phyloP scores from a whole-genome alignment of 768 basidiomycete genomes.

The Termitomyces sp. region DNA sequence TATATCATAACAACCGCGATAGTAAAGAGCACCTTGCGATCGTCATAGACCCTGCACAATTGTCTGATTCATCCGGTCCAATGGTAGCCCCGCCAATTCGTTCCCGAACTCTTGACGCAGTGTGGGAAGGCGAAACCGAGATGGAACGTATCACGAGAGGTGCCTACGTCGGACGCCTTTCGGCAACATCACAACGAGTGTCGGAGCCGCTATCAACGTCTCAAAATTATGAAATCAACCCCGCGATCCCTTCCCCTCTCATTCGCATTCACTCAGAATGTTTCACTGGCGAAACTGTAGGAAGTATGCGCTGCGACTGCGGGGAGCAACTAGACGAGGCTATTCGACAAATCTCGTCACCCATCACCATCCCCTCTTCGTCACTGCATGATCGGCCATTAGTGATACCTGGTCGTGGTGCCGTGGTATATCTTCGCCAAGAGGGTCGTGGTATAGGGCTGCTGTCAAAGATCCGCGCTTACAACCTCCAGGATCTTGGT shows the following conservation, averaged over 20 bases:
- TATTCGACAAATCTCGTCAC: constrained; percentile 79
- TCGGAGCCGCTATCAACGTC: constrained; percentile 30
- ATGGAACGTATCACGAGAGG: constrained; percentile 92
- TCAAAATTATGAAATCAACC: constrained; percentile 11
- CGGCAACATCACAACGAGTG: constrained; percentile 42
- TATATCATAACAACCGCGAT: constrained; percentile 93
- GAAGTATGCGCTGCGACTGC: constrained; percentile 98
- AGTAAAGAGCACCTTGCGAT: constrained; percentile 94
- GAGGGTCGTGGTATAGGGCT: constrained; percentile 97
- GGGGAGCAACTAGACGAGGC: constrained; percentile 98
- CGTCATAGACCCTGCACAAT: constrained; percentile 88
- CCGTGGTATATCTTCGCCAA: constrained; percentile 91
- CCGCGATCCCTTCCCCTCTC: constrained; percentile 63
- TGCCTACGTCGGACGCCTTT: constrained; percentile 84
- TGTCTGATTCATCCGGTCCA: constrained; percentile 37
- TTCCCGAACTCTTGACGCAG: constrained; percentile 71
- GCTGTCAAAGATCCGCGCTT: constrained; percentile 92
- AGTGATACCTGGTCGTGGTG: constrained; percentile 78
- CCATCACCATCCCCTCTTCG: constrained; percentile 42
- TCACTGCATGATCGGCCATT: constrained; percentile 23
- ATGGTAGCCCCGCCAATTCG: constrained; percentile 61
- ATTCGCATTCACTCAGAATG: constrained; percentile 98
- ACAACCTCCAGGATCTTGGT: constrained; percentile 96
- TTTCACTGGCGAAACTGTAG: constrained; percentile 97
- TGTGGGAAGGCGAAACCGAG: constrained; percentile 88